Percentiles rank a stretch among this genome's conserved stretches.
These are phyloP conservation scores for Amanita fuliginea DNA, from an alignment of 768 basidiomycete genomes.

Conservation along the genomic window DNA sequence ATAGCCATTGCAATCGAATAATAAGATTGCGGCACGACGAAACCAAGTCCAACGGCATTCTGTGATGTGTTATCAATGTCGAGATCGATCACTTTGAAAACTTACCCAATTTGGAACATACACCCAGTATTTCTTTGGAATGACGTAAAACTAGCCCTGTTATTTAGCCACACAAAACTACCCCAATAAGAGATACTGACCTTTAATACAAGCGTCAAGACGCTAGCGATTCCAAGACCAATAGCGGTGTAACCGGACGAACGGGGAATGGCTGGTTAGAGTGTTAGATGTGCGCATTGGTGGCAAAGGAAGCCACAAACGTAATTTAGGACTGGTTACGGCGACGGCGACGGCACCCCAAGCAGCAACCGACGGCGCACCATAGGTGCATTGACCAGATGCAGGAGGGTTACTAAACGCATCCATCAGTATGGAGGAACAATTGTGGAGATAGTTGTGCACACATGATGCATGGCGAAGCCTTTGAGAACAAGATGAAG, in stretches of 20 bases:
- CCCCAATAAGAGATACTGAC: slow-evolving; percentile 7
- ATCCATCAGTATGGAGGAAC: not conserved
- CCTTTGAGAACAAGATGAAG: slow-evolving; percentile 52
- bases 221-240: slow-evolving; percentile 33
- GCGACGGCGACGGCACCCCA: slow-evolving; percentile 48
- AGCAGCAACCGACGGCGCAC: slow-evolving; percentile 43
- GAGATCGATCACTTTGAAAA: not conserved
- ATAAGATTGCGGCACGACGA: slow-evolving; percentile 39
- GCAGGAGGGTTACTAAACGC: slow-evolving; percentile 15
- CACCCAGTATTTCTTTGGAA: slow-evolving; percentile 37
- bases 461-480: slow-evolving; percentile 49
- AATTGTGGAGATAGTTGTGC: slow-evolving; percentile 6
- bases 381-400: slow-evolving; percentile 32
- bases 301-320: slow-evolving; percentile 14
- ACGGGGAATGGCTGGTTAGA: slow-evolving; percentile 32
- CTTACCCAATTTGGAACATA: slow-evolving; percentile 42
- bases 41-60: slow-evolving; percentile 42
- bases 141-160: slow-evolving; percentile 10
- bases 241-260: slow-evolving; percentile 52
- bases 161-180: not conserved
- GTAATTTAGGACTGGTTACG: slow-evolving; percentile 37
- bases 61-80: slow-evolving; percentile 2
- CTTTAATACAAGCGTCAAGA: slow-evolving; percentile 33
- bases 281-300: not conserved
- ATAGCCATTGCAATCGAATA: slow-evolving; percentile 42